These are phyloP conservation scores for Calophaca sinica DNA, from an alignment of 306 rosid species.

Conservation along the genomic window DNA sequence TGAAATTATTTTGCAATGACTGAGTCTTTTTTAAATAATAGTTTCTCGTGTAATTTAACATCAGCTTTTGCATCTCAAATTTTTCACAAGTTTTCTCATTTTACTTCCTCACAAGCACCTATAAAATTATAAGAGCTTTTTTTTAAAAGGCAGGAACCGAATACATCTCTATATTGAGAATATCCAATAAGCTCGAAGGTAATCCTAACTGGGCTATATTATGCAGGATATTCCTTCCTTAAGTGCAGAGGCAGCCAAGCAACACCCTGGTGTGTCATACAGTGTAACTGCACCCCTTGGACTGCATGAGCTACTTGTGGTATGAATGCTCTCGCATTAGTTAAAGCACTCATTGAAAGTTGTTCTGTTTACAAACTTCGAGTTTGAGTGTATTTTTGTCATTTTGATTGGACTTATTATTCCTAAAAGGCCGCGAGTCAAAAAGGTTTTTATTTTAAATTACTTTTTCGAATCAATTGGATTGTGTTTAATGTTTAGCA, in stretches of 20 bases:
- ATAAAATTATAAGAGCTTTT: no score
- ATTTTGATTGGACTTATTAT: slow-evolving; percentile 13
- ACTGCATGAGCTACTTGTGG: slow-evolving; percentile 84
- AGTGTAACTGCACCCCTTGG: slow-evolving; percentile 92
- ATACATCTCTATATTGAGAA: not conserved
- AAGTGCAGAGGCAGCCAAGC: slow-evolving; percentile 86
- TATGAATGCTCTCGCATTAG: slow-evolving; percentile 45
- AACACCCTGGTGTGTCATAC: slow-evolving; percentile 74
- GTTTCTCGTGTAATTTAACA: no score
- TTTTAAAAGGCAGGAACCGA: not conserved
- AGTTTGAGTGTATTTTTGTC: slow-evolving; percentile 5
- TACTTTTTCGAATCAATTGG: slow-evolving; percentile 7
- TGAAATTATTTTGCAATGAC: not conserved
- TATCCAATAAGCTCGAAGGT: not conserved
- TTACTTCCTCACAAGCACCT: not conserved
- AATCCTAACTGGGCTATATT: not conserved
- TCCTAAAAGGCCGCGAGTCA: not conserved
- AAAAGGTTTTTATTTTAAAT: slow-evolving; percentile 12
- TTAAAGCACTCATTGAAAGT: slow-evolving; percentile 13
- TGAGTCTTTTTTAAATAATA: no score
- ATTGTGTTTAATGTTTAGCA: slow-evolving; percentile 18
- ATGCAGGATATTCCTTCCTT: slow-evolving; percentile 91
- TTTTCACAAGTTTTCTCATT: not conserved
- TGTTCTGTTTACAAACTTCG: slow-evolving; percentile 22
- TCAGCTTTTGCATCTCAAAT: not conserved